These are phyloP conservation scores for Rhododendron mucronatum DNA, from an alignment of 148 eudicot species.

Conservation along the genomic window DNA sequence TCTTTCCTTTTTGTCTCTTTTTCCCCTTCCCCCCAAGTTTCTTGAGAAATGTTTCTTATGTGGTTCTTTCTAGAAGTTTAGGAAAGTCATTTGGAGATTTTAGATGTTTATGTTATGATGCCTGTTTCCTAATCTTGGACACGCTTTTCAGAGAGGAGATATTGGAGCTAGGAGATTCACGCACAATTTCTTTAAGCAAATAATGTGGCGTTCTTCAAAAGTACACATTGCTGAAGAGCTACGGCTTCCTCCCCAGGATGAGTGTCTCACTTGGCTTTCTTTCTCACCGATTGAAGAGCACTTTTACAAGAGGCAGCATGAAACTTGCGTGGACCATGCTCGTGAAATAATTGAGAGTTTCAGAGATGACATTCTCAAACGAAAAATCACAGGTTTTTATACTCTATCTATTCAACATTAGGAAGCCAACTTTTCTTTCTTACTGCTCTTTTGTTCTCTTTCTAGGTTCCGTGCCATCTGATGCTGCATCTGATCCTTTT, in stretches of 20 bases:
- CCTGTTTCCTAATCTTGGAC: slow-evolving; percentile 13
- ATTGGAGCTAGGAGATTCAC: slow-evolving; percentile 65
- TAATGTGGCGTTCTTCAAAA: slow-evolving; percentile 98
- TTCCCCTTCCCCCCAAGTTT: background rate
- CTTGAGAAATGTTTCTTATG: background rate
- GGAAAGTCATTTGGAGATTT: background rate
- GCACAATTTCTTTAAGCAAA: slow-evolving; percentile 61
- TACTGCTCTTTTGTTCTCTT: slow-evolving; percentile 11
- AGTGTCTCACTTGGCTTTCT: slow-evolving; percentile 79
- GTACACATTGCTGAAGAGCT: slow-evolving; percentile 73
- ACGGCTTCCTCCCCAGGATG: slow-evolving; percentile 92
- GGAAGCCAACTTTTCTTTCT: slow-evolving; percentile 2
- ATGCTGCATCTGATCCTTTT: slow-evolving; percentile 37
- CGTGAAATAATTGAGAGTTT: slow-evolving; percentile 66
- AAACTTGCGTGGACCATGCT: slow-evolving; percentile 76
- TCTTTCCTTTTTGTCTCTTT: background rate
- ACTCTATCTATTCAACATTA: background rate
- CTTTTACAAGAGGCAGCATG: slow-evolving; percentile 92
- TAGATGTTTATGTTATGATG: background rate
- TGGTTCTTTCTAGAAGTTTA: background rate
- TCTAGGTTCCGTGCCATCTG: slow-evolving; percentile 46
- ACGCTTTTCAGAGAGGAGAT: slow-evolving; percentile 61
- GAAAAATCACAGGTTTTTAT: slow-evolving; percentile 50
- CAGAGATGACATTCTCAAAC: slow-evolving; percentile 37
- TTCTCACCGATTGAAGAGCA: slow-evolving; percentile 85